A percentile compares a stretch with the other conserved stretches of the same genome.
phyloP scores from a whole-genome alignment of 805 yeast genomes.

The Saccharomyces cerevisiae region DNA sequence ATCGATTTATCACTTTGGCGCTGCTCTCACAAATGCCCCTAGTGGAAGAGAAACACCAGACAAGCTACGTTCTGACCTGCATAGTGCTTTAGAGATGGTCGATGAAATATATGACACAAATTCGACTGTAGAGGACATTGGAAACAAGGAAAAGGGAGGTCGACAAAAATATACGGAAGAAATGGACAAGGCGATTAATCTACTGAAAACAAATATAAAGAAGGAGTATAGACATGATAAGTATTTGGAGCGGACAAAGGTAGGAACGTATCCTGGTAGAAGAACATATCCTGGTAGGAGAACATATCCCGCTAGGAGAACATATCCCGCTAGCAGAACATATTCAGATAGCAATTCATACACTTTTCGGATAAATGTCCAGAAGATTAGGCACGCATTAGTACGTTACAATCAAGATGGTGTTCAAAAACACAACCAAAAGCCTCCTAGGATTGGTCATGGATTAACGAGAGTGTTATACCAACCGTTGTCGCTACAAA shows the following conservation, averaged over 20 bases:
- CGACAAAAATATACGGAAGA: background rate
- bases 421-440: background rate
- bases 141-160: background rate
- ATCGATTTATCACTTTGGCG: background rate
- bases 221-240: background rate
- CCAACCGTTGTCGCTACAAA: conserved; percentile 69
- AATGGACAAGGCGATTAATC: background rate
- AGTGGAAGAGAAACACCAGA: background rate
- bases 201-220: background rate
- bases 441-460: conserved; percentile 52
- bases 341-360: background rate
- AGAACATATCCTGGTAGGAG: background rate
- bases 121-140: background rate
- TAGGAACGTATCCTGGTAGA: background rate
- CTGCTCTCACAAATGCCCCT: background rate
- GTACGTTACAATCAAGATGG: background rate
- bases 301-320: no score
- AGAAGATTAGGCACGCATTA: background rate
- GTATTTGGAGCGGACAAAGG: background rate
- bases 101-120: background rate
- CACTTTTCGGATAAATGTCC: background rate
- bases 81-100: background rate
- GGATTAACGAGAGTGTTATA: conserved; percentile 64
- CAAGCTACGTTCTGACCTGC: background rate
- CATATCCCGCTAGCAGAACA: background rate